Conservation (phyloP, 169 alveolate species). For the Neospora caninum region DNA sequence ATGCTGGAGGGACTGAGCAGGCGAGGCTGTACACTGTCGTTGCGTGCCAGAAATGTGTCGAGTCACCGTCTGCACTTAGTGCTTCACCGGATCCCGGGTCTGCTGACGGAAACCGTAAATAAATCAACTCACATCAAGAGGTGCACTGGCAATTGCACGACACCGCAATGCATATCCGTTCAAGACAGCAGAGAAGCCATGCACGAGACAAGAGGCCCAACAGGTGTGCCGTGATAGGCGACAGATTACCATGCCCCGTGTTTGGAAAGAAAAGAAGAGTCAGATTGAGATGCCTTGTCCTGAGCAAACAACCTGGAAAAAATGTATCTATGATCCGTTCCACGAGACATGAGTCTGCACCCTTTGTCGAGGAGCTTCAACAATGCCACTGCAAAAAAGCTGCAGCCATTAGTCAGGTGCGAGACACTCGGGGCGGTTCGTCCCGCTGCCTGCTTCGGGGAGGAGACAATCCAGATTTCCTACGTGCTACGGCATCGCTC, state of each 20-base stretch:
- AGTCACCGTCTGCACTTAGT: no score
- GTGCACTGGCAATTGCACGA: no score
- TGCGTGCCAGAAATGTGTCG: no score
- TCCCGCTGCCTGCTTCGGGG: constrained; percentile 43
- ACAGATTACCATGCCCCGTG: constrained; percentile 25
- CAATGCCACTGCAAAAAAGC: constrained; percentile 49
- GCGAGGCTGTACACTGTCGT: no score
- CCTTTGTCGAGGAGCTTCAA: constrained; percentile 47
- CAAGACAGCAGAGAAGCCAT: constrained; percentile 44
- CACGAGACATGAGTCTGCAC: constrained; percentile 64
- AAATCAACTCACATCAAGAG: no score
- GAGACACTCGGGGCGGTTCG: constrained; percentile 12
- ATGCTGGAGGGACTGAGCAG: no score
- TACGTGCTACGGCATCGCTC: constrained; percentile 62
- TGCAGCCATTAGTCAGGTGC: constrained; percentile 45
- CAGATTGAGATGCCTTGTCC: constrained; percentile 53
- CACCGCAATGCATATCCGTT: constrained; percentile 31
- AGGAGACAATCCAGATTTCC: constrained; percentile 46
- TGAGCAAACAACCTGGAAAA: constrained; percentile 45
- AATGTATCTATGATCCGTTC: constrained; percentile 42
- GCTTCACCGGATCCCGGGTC: no score
- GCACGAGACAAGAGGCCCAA: constrained; percentile 44
- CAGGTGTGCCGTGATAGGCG: constrained; percentile 46
- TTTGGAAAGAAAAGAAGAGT: constrained; percentile 5
- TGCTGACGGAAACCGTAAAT: no score